Base-by-base conservation (phyloP, 1,284 basidiomycete genomes). In the Ganoderma resinaceum region DNA sequence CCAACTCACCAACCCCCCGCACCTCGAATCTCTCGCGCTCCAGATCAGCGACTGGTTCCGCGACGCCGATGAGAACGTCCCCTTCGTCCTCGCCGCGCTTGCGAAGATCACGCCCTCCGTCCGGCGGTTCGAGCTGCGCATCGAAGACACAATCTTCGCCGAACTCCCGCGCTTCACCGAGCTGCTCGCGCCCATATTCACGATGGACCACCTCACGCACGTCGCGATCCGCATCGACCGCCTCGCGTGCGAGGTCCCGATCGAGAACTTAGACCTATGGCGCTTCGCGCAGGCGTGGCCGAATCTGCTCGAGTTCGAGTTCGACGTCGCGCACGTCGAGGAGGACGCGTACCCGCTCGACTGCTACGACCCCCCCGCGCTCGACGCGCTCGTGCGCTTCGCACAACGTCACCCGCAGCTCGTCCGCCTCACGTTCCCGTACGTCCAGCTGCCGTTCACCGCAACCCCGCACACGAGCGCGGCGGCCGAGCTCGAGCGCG, bases 241-340 rank as follows among this genome's bases (percentile, higher is more conserved):
- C 33, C 66, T 67, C 12, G 33, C 58, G 20, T 31, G 31, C 40
- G 33, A 31, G 7, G 2, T 63, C 14, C 61, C 61, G 31, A n/a
- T 67, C 43, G 31, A 37, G 1, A 62, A 61, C 35, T 26, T n/a
- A 9, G 57, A 60, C 11, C 43, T 67, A 23, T 18, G n/a, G 20
- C 31, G 43, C 23, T 23, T 67, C 16, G 62, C 49, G 26, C 3
- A 40, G 33, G 62, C 46, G n/a, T 67, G 66, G 66, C 61, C 66
- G 7, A 18, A 42, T 38, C 66, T 67, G 26, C 43, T 33, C 46
- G 66, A 67, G 37, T 63, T 67, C 62, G 62, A 60, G 58, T 59
- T 67, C 40, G 33, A 26, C 57, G n/a, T 67, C 52, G 16, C 9
- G 23, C 33, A 38, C 9, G 29, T 55, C 52, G 52, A 55, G 5